A percentile compares a stretch with the other conserved stretches of the same genome.
Evolutionary conservation across 345 rosid genomes (phyloP).

Genomic region (Bruguiera parviflora): DNA sequence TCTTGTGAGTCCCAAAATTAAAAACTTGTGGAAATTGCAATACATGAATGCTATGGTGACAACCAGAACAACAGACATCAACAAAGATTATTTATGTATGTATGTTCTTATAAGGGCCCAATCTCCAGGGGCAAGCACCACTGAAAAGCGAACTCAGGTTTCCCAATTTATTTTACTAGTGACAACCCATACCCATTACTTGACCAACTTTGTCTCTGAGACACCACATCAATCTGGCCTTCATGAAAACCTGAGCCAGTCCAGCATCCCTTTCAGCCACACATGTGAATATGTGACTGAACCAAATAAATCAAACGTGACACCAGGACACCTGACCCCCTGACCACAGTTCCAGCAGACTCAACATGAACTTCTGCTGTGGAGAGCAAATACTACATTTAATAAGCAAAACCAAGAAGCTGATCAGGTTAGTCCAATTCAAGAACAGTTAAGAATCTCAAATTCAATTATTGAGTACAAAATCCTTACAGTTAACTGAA

Average conservation of each 20-base stretch:
- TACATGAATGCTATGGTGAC: slow-evolving; percentile 4
- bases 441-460: neutral
- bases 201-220: slow-evolving; percentile 2
- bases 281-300: slow-evolving; percentile 20
- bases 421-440: neutral
- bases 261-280: slow-evolving; percentile 22
- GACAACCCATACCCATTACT: slow-evolving; percentile 18
- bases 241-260: slow-evolving; percentile 15
- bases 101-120: slow-evolving; percentile 15
- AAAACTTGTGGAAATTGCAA: slow-evolving; percentile 1
- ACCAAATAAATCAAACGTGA: slow-evolving; percentile 24
- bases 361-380: slow-evolving; percentile 10
- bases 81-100: slow-evolving; percentile 4
- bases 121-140: slow-evolving; percentile 4
- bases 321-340: slow-evolving; percentile 26
- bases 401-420: neutral
- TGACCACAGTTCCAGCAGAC: slow-evolving; percentile 19
- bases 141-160: slow-evolving; percentile 11
- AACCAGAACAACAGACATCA: neutral
- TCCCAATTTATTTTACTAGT: slow-evolving; percentile 19
- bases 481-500: slow-evolving; percentile 48
- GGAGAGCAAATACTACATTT: neutral
- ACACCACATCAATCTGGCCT: slow-evolving; percentile 4
- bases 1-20: slow-evolving; percentile 25
- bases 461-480: neutral